phyloP scores from a whole-genome alignment of 2,329 filamentous ascomycete species.

The Passalora sequoiae region DNA sequence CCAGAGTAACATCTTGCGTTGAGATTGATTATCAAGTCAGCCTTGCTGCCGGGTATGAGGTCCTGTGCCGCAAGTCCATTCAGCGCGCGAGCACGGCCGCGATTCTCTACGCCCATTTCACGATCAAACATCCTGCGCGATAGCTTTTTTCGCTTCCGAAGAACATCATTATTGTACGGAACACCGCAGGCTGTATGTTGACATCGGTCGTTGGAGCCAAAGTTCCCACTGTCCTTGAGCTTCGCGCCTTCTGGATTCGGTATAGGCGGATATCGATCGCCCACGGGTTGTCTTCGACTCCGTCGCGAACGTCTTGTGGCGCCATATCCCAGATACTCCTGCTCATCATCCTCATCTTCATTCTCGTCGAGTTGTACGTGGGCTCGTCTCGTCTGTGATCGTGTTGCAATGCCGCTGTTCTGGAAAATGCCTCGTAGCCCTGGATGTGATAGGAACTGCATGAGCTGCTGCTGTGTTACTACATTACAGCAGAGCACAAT shows the following conservation, averaged over 20 bases:
- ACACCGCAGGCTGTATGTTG: constrained; percentile 46
- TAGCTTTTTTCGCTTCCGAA: constrained; percentile 57
- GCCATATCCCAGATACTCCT: constrained; percentile 37
- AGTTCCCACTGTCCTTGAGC: constrained; percentile 76
- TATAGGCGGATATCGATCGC: constrained; percentile 68
- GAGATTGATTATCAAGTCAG: constrained; percentile 85
- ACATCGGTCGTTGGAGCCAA: constrained; percentile 61
- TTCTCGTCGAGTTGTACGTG: constrained; percentile 24
- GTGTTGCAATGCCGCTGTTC: constrained; percentile 26
- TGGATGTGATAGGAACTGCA: constrained; percentile 51
- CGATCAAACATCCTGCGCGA: constrained; percentile 70
- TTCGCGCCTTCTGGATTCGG: constrained; percentile 71
- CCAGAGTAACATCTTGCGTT: constrained; percentile 85
- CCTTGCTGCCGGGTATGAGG: constrained; percentile 69
- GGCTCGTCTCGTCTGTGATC: constrained; percentile 21
- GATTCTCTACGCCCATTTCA: constrained; percentile 66
- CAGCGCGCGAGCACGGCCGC: constrained; percentile 54
- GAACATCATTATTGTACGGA: constrained; percentile 29
- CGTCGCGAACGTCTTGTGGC: constrained; percentile 43
- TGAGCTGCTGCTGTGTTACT: constrained; percentile 48
- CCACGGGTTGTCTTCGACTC: constrained; percentile 41
- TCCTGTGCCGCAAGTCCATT: constrained; percentile 62
- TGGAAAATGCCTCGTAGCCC: constrained; percentile 51
- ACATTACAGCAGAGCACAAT: constrained; percentile 14
- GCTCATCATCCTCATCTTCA: constrained; percentile 26